Base-by-base conservation (phyloP, 2,329 filamentous ascomycete genomes). In the Lomentospora prolificans region DNA sequence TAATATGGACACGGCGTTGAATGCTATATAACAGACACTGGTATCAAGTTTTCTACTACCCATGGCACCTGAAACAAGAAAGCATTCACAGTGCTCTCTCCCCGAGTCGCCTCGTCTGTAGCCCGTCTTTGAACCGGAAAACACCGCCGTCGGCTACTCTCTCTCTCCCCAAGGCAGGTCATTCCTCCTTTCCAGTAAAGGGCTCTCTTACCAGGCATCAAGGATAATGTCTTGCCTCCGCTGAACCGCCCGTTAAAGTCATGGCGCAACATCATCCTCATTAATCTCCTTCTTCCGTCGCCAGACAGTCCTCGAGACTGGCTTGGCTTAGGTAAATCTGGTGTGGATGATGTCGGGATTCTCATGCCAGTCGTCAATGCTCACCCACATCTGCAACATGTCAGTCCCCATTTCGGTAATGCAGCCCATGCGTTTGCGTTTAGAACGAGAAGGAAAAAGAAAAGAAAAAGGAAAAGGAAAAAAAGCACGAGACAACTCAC, bases 321-420 rank as follows among this genome's bases (percentile, higher is more conserved):
- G n/a, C n/a, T n/a, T n/a, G n/a, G n/a, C n/a, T 72, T 79, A 96
- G 65, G 90, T 91, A 72, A 97, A 96, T 73, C 96, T 97, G 67
- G 90, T 94, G 73, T 97, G 92, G 68, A 99, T 97, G 65, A 99
- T 94, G 67, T 99, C 92, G 17, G 94, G 94, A 69, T 99, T 96
- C 79, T 99, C 94, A 70, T 99, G 94, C 94, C 94, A 99, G 77
- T 99, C 94, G 68, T 97, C 94, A 68, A 96, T 92, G 73, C 90
- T 96, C 66, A 99, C 94, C 90, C 94, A 97, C 94, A 99, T 99
- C 92, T 96, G 69, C 2, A 50, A 24, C 39, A 22, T 9, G 3
- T 3, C 2, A 30, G 12, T n/a, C 2, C 9, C 19, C 7, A 12
- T 25, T 4, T 4, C 7, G 7, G 7, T 10, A 51, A 30, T 8